These are phyloP conservation scores for Aspergillus ustus DNA, from an alignment of 2,329 filamentous ascomycete species.

Conservation along the genomic window DNA sequence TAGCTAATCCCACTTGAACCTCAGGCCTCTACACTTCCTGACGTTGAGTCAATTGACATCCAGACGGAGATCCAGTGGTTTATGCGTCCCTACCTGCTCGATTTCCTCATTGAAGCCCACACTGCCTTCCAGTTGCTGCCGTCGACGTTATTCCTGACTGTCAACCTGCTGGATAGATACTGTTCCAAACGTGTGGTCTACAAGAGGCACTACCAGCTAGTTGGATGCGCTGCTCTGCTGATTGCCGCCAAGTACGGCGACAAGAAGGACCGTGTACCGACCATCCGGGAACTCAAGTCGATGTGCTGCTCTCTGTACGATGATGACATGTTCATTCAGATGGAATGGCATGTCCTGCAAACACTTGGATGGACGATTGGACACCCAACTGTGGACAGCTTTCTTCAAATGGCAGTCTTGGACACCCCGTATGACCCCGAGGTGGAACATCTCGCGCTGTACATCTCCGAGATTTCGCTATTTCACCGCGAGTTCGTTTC, in stretches of 20 bases:
- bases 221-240: slow-evolving; percentile 91
- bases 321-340: slow-evolving; percentile 99
- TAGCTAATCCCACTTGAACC: slow-evolving; percentile 30
- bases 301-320: slow-evolving; percentile 99
- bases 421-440: slow-evolving; percentile 78
- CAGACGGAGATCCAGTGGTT: slow-evolving; percentile 99
- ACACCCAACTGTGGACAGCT: slow-evolving; percentile 93
- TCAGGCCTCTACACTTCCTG: slow-evolving; percentile 83
- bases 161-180: slow-evolving; percentile 96
- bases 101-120: slow-evolving; percentile 97
- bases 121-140: slow-evolving; percentile 91
- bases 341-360: slow-evolving; percentile 99
- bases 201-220: slow-evolving; percentile 98
- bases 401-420: slow-evolving; percentile 82
- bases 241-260: slow-evolving; percentile 99
- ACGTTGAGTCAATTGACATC: slow-evolving; percentile 97
- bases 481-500: slow-evolving; percentile 98
- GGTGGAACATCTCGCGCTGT: slow-evolving; percentile 91
- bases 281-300: slow-evolving; percentile 94
- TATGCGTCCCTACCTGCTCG: slow-evolving; percentile 96
- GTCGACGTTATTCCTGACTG: slow-evolving; percentile 91
- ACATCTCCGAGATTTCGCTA: slow-evolving; percentile 91
- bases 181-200: slow-evolving; percentile 97
- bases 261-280: slow-evolving; percentile 97
- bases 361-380: slow-evolving; percentile 96